These are phyloP conservation scores for Favolaschia claudopus DNA, from an alignment of 768 basidiomycete species.

Conservation along the genomic window DNA sequence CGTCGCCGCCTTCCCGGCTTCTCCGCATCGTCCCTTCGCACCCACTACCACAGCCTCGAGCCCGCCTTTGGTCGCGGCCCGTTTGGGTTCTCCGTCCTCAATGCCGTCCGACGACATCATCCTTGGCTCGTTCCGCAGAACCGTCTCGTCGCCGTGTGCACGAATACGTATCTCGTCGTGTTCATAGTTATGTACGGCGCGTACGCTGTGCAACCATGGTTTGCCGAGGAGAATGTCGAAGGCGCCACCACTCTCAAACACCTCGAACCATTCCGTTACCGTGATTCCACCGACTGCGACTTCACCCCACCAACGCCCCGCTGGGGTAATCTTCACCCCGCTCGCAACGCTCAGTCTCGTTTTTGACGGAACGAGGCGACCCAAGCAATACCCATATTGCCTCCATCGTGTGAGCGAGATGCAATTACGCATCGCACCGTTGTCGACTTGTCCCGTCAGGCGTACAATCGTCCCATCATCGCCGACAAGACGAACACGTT, in stretches of 20 bases:
- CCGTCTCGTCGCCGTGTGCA: not conserved
- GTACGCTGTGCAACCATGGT: conserved; percentile 15
- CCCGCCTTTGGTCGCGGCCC: no score
- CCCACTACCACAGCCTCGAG: no score
- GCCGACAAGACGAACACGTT: conserved; percentile 9
- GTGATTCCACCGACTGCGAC: conserved; percentile 2
- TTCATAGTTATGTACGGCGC: conserved; percentile 10
- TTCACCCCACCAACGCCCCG: conserved; percentile 12
- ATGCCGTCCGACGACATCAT: no score
- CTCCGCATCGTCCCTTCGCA: no score
- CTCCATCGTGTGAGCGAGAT: conserved; percentile 11
- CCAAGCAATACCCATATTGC: conserved; percentile 5
- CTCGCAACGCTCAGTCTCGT: conserved; percentile 1
- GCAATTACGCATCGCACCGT: conserved; percentile 8
- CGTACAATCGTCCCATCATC: not conserved
- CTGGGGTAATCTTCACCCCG: not conserved
- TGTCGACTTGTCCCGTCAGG: conserved; percentile 4
- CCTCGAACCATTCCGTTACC: conserved; percentile 2
- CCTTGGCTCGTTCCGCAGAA: conserved; percentile 14
- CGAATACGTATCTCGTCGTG: conserved; percentile 12
- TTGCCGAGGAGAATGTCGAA: conserved; percentile 17
- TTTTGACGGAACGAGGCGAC: not conserved
- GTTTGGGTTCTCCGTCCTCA: no score
- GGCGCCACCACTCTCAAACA: conserved; percentile 2
- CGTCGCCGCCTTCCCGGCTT: no score